These are phyloP conservation scores for Lupinus albus DNA, from an alignment of 306 rosid species.

Conservation along the genomic window DNA sequence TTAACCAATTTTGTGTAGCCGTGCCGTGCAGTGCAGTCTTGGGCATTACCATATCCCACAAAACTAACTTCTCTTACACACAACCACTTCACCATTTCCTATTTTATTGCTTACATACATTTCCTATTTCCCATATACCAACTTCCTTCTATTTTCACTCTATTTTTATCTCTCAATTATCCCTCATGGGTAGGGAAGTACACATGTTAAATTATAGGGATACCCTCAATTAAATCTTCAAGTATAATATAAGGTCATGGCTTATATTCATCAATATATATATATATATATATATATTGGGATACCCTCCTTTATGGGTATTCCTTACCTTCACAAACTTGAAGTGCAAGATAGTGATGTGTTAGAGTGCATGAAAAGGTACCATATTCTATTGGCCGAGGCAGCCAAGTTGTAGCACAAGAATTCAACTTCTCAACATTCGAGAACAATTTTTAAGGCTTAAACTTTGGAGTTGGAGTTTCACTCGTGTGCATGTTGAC, in stretches of 20 bases:
- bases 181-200: no score
- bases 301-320: no score
- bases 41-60: conserved; percentile 52
- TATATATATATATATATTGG: no score
- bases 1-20: conserved; percentile 64
- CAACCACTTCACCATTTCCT: conserved; percentile 32
- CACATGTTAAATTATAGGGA: no score
- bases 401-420: conserved; percentile 49
- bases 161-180: no score
- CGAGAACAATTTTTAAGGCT: conserved; percentile 80
- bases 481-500: conserved; percentile 91
- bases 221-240: no score
- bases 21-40: conserved; percentile 98
- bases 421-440: conserved; percentile 61
- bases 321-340: conserved; percentile 38
- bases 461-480: conserved; percentile 62
- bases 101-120: no score
- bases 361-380: conserved; percentile 45
- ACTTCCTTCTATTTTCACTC: no score
- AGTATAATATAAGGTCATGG: no score
- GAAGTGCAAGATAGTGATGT: conserved; percentile 44
- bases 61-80: conserved; percentile 51
- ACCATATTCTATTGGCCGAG: conserved; percentile 59
- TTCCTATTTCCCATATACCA: no score
- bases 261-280: background rate